Evolutionary conservation across 2,329 filamentous ascomycete species (phyloP).

Genomic region (Alternaria brassicicola): DNA sequence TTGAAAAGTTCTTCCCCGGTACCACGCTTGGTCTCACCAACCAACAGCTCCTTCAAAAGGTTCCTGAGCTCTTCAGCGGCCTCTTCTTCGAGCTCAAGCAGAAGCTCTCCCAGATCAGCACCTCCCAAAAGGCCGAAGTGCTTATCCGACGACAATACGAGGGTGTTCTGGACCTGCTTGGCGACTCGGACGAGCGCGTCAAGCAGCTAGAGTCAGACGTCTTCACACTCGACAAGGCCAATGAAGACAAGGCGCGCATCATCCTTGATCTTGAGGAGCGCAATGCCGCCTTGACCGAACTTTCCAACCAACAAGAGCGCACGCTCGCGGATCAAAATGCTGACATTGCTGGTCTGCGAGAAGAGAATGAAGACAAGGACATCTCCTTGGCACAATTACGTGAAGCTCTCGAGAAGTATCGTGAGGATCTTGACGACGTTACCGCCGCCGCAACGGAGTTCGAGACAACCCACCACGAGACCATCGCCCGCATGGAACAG

Average conservation of each 20-base stretch:
- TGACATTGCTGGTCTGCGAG: constrained; percentile 35
- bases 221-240: constrained; percentile 45
- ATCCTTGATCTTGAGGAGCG: constrained; percentile 48
- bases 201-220: constrained; percentile 47
- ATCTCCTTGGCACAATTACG: constrained; percentile 46
- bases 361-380: constrained; percentile 44
- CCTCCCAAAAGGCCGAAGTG: constrained; percentile 46
- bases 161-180: constrained; percentile 37
- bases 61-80: constrained; percentile 46
- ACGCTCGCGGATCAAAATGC: constrained; percentile 39
- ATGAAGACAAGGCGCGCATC: constrained; percentile 47
- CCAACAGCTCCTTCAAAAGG: constrained; percentile 48
- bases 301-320: constrained; percentile 45
- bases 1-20: constrained; percentile 51
- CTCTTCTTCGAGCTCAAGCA: constrained; percentile 44
- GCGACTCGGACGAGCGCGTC: constrained; percentile 43
- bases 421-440: constrained; percentile 47
- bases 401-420: constrained; percentile 49
- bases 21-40: constrained; percentile 48
- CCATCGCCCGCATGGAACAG: constrained; percentile 48
- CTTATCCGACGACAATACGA: constrained; percentile 47
- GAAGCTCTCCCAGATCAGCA: constrained; percentile 35
- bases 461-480: constrained; percentile 48
- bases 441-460: constrained; percentile 47
- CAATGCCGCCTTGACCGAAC: constrained; percentile 29